These are phyloP conservation scores for Pouteria glomerata DNA, from an alignment of 148 eudicot genomes.

Conservation along the genomic window DNA sequence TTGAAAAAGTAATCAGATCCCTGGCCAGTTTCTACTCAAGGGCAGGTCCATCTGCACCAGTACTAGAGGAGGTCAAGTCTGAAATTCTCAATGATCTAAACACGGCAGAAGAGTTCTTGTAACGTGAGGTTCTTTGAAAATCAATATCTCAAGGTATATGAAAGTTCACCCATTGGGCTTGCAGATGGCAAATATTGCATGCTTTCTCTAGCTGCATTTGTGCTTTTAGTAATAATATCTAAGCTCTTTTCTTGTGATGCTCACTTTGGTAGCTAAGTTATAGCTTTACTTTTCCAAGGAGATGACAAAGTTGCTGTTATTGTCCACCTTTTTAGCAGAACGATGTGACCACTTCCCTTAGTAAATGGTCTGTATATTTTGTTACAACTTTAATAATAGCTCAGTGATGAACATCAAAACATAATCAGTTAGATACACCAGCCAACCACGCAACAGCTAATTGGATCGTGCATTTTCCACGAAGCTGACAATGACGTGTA, in stretches of 20 bases:
- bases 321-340: too few species aligned
- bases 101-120: constrained; percentile 67
- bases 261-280: too few species aligned
- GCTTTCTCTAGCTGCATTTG: not conserved
- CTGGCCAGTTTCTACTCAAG: constrained; percentile 79
- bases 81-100: constrained; percentile 50
- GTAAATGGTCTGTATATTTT: too few species aligned
- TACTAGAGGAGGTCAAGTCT: constrained; percentile 65
- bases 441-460: too few species aligned
- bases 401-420: too few species aligned
- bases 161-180: not conserved
- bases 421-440: too few species aligned
- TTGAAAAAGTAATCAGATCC: constrained; percentile 76
- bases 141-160: not conserved
- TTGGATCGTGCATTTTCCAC: too few species aligned
- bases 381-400: too few species aligned
- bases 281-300: too few species aligned
- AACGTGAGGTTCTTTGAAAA: constrained; percentile 7
- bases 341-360: too few species aligned
- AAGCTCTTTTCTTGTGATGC: not conserved
- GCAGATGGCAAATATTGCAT: not conserved
- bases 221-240: not conserved
- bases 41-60: constrained; percentile 88
- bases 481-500: too few species aligned
- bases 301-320: too few species aligned